These are phyloP conservation scores for Cornus controversa DNA, from an alignment of 148 eudicot genomes.

Conservation along the genomic window DNA sequence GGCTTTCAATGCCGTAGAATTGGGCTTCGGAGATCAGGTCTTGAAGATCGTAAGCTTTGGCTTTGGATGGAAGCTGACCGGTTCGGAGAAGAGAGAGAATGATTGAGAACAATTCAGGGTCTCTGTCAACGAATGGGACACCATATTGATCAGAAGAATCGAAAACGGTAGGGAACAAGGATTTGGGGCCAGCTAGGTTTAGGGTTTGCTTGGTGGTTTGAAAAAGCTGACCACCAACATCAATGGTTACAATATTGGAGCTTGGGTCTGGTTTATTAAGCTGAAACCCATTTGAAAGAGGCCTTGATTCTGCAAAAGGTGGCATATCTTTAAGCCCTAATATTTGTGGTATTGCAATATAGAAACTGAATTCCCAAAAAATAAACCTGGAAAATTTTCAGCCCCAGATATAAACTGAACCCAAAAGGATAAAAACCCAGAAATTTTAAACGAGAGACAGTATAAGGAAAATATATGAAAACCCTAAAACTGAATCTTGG, in stretches of 20 bases:
- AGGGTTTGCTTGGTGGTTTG: slow-evolving; percentile 89
- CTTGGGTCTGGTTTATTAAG: slow-evolving; percentile 20
- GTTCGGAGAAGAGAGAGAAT: slow-evolving; percentile 78
- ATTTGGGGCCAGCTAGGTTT: slow-evolving; percentile 56
- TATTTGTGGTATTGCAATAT: background rate
- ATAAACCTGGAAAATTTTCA: too few relatives aligned
- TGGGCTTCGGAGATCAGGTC: slow-evolving; percentile 62
- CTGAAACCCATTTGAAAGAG: slow-evolving; percentile 20
- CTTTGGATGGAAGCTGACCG: slow-evolving; percentile 65
- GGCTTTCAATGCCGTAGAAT: slow-evolving; percentile 65
- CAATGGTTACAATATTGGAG: slow-evolving; percentile 53
- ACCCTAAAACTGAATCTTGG: too few relatives aligned
- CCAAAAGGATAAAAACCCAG: too few relatives aligned
- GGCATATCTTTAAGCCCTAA: slow-evolving; percentile 24
- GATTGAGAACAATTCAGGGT: slow-evolving; percentile 78
- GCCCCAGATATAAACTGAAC: too few relatives aligned
- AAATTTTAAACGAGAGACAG: too few relatives aligned
- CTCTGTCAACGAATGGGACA: slow-evolving; percentile 77
- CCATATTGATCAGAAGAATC: slow-evolving; percentile 20
- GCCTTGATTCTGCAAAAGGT: slow-evolving; percentile 35
- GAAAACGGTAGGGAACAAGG: slow-evolving; percentile 49
- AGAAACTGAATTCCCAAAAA: too few relatives aligned
- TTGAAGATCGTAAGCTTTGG: slow-evolving; percentile 48
- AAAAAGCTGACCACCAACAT: slow-evolving; percentile 85
- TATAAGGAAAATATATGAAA: too few relatives aligned